Conservation (phyloP, 306 rosid genomes). For the Fragaria ananassa region DNA sequence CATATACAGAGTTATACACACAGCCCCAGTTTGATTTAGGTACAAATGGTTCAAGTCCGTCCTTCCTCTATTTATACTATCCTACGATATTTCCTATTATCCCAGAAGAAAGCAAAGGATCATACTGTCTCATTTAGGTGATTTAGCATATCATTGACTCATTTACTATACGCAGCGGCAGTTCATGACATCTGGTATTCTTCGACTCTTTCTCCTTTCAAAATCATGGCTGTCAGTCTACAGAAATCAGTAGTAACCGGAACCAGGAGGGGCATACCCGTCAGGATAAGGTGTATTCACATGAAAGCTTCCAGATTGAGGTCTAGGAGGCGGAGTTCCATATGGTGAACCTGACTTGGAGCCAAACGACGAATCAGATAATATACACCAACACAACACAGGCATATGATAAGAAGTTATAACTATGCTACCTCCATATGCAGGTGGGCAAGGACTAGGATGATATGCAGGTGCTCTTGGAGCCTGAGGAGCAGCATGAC, state of each 20-base stretch:
- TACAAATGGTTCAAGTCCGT: background rate
- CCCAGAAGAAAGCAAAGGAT: background rate
- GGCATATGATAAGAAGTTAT: background rate
- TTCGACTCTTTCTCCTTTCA: background rate
- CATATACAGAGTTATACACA: background rate
- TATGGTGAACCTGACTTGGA: conserved; percentile 38
- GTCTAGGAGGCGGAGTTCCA: conserved; percentile 29
- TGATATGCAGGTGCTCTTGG: background rate
- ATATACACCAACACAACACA: background rate
- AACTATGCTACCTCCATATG: conserved; percentile 7
- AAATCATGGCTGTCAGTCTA: conserved; percentile 5
- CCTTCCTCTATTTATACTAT: background rate
- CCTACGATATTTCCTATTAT: background rate
- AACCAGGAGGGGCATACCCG: conserved; percentile 27
- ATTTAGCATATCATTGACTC: background rate
- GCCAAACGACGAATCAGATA: conserved; percentile 15
- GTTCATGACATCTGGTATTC: background rate
- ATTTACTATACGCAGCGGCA: background rate
- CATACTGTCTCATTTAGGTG: background rate
- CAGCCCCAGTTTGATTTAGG: background rate
- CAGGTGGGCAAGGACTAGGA: background rate
- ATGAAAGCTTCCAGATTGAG: conserved; percentile 27
- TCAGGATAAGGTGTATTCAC: conserved; percentile 19
- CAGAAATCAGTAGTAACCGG: conserved; percentile 25
- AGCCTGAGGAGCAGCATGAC: background rate